phyloP scores from a whole-genome alignment of 371 early-diverging fungal species.

The Mucor racemosus region DNA sequence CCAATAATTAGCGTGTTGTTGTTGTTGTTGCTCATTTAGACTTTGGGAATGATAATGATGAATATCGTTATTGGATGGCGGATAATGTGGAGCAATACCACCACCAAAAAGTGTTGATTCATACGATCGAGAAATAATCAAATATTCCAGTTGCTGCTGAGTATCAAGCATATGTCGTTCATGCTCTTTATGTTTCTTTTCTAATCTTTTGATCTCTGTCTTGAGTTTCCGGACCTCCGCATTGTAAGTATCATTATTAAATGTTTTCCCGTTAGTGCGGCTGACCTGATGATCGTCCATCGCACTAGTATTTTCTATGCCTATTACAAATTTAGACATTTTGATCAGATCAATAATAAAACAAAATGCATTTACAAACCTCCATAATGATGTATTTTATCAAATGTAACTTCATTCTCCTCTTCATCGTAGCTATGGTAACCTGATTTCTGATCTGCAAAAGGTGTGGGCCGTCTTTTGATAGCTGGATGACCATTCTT shows the following conservation, averaged over 20 bases:
- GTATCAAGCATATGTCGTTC: slow-evolving; percentile 4
- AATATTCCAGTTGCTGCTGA: slow-evolving; percentile 13
- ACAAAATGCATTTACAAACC: neutral
- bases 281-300: slow-evolving; percentile 5
- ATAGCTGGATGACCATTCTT: neutral
- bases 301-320: neutral
- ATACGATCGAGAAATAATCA: neutral
- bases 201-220: slow-evolving; percentile 11
- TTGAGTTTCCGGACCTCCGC: slow-evolving; percentile 11
- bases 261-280: slow-evolving; percentile 3
- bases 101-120: neutral
- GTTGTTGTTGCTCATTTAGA: neutral
- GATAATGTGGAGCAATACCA: neutral
- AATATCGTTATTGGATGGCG: neutral
- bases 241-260: neutral
- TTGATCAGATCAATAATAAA: neutral
- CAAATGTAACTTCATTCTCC: neutral
- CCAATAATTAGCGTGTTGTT: neutral
- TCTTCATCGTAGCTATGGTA: neutral
- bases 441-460: neutral
- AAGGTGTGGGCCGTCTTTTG: neutral
- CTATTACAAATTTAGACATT: neutral
- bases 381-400: neutral
- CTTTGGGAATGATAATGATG: neutral
- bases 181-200: slow-evolving; percentile 16